Percentiles rank a stretch among this genome's conserved stretches.
These are phyloP conservation scores for Blastocystis hominis DNA, from an alignment of 352 stramenopile genomes.

Conservation along the genomic window DNA sequence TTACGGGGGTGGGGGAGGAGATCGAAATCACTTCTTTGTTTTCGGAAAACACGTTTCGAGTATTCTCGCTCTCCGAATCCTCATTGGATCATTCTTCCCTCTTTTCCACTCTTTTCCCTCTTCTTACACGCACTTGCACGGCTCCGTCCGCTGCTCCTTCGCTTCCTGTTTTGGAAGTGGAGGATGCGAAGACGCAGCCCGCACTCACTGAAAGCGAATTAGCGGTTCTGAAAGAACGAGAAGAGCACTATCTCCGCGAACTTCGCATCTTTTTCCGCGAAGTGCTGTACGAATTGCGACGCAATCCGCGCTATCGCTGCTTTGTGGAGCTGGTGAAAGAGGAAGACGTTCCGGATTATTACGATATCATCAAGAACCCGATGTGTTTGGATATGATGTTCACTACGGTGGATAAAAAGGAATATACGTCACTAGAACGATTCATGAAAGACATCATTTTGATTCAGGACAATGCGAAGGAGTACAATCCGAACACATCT, in stretches of 20 bases:
- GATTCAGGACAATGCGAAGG: slow-evolving; percentile 75
- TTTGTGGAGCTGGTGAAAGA: slow-evolving; percentile 65
- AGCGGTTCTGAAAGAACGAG: slow-evolving; percentile 64
- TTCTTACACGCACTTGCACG: not conserved
- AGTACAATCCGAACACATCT: slow-evolving; percentile 76
- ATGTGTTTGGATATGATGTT: slow-evolving; percentile 79
- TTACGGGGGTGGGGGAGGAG: not conserved
- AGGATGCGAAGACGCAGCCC: slow-evolving; percentile 54
- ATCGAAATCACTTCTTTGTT: not conserved
- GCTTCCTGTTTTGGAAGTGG: slow-evolving; percentile 10
- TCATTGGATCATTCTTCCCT: not conserved
- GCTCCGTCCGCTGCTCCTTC: slow-evolving; percentile 47
- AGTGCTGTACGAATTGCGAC: slow-evolving; percentile 67
- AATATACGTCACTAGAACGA: slow-evolving; percentile 76
- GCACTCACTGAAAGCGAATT: slow-evolving; percentile 31
- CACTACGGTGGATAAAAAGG: slow-evolving; percentile 75
- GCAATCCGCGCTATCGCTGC: slow-evolving; percentile 45
- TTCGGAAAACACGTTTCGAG: not conserved
- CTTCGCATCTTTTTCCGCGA: slow-evolving; percentile 75
- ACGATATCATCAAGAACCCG: slow-evolving; percentile 73
- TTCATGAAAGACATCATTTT: slow-evolving; percentile 77
- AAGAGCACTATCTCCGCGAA: slow-evolving; percentile 74
- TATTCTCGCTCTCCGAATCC: not conserved
- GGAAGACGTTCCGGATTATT: slow-evolving; percentile 74
- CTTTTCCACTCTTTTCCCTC: not conserved